Evolutionary conservation across 768 basidiomycete genomes (phyloP), one percentile per base, ranked within the genome.

Genomic region (Chlorophyllum brunneum): DNA sequence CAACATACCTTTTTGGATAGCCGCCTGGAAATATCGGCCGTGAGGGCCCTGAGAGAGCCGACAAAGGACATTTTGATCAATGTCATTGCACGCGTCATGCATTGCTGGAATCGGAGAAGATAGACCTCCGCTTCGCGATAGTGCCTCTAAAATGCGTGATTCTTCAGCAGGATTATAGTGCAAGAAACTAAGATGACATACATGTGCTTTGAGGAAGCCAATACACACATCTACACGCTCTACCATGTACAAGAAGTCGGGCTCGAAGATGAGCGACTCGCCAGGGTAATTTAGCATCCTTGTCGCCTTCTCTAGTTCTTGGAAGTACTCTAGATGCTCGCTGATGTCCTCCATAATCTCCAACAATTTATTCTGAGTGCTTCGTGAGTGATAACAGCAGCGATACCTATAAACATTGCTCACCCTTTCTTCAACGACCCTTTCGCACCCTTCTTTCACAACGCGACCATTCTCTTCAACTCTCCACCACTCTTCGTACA

Each of bases 1-100:
- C n/a, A n/a, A 41, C 1, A 13, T 53, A 85, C 90, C 75, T 86
- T 88, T 54, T 95, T 92, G 2, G 76, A 76, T 39, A 95, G 65
- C 8, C 88, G 80, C 59, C 79, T 87, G 1, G 79, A 78, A 18
- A 95, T 80, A 59, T 98, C 95, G 3, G 80, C 70, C 1, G 88
- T 82, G 9, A 97, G 76, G 0, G 87, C 83, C 34, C 87, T 78
- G 5, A 98, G 73, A 6, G 89, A 87, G 4, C 86, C 87, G 5
- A 95, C 85, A 61, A 97, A 98, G 69, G 88, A 94, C 84, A 98
- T 95, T 68, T 91, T 95, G 72, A 98, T 92, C 38, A 99, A 78
- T 0, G 95, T 98, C 95, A 98, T 98, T 8, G 92, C 89, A 23
- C 97, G 83, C 0, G 93, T 97, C 81, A 98, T 88, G 65, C 97